Percentiles rank a stretch among this genome's conserved stretches.
phyloP scores from a whole-genome alignment of 306 rosid genomes.

The Mimosa pudica region DNA sequence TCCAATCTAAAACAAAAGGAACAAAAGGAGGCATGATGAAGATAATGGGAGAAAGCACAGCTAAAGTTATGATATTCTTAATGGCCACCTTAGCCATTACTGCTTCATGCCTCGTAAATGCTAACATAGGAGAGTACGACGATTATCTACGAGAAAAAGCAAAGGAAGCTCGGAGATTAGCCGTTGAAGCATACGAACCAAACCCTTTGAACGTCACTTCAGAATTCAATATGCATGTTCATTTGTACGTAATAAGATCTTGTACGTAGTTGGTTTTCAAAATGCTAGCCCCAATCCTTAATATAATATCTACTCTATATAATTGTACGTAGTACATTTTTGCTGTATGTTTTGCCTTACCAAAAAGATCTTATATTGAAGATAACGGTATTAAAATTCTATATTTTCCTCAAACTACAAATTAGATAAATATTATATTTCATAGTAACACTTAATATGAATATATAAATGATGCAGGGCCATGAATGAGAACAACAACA shows the following conservation, averaged over 20 bases:
- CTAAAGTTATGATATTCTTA: slow-evolving; percentile 30
- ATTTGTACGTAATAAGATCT: slow-evolving; percentile 21
- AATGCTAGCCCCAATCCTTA: too few species aligned
- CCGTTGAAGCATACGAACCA: slow-evolving; percentile 48
- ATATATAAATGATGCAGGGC: slow-evolving; percentile 32
- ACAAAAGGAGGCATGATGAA: neutral
- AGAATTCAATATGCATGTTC: slow-evolving; percentile 42
- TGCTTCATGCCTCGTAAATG: slow-evolving; percentile 52
- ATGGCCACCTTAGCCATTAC: slow-evolving; percentile 40
- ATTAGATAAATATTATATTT: too few species aligned
- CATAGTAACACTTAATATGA: neutral
- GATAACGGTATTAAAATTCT: too few species aligned
- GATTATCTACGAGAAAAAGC: slow-evolving; percentile 38
- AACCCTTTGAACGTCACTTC: slow-evolving; percentile 50
- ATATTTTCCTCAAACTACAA: too few species aligned
- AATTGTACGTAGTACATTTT: too few species aligned
- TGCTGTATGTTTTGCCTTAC: too few species aligned
- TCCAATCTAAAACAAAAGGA: neutral
- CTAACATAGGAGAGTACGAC: slow-evolving; percentile 44
- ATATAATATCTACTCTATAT: too few species aligned
- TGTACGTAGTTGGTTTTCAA: neutral
- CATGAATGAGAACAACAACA: slow-evolving; percentile 30
- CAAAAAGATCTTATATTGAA: too few species aligned
- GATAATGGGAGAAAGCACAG: slow-evolving; percentile 33
- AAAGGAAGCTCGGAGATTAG: slow-evolving; percentile 37